A percentile compares a stretch with the other conserved stretches of the same genome.
phyloP scores from a whole-genome alignment of 768 basidiomycete species.

The Cystofilobasidium bisporidii region DNA sequence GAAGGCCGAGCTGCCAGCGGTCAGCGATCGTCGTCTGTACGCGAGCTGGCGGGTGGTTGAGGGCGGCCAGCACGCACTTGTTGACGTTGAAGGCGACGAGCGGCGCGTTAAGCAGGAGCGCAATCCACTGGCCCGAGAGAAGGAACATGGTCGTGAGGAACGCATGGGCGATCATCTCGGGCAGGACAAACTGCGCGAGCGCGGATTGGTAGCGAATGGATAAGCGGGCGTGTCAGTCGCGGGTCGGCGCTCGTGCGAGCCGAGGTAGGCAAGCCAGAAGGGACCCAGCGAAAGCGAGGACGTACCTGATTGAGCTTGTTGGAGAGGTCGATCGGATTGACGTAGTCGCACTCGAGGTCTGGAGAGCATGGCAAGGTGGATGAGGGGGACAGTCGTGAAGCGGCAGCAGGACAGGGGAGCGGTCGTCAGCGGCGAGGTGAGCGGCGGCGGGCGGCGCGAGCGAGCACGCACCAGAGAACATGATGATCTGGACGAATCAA shows the following conservation, averaged over 20 bases:
- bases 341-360: slow-evolving; percentile 53
- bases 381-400: not conserved
- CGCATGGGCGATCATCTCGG: slow-evolving; percentile 91
- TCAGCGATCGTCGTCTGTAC: not conserved
- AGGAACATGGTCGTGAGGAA: slow-evolving; percentile 84
- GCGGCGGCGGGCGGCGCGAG: not conserved
- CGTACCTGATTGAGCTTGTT: slow-evolving; percentile 95
- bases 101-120: slow-evolving; percentile 80
- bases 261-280: too few relatives aligned
- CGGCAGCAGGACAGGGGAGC: too few relatives aligned
- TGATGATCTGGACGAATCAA: slow-evolving; percentile 66
- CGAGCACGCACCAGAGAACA: slow-evolving; percentile 64
- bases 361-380: not conserved
- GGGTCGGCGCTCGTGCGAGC: not conserved
- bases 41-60: not conserved
- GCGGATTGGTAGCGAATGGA: not conserved
- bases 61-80: slow-evolving; percentile 54
- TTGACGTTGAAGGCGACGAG: slow-evolving; percentile 82
- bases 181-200: slow-evolving; percentile 71
- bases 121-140: slow-evolving; percentile 88
- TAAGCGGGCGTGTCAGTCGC: not conserved
- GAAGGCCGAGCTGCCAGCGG: not conserved
- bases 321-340: slow-evolving; percentile 99
- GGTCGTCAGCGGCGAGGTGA: not conserved
- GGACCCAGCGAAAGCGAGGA: too few relatives aligned